Evolutionary conservation across 2,329 filamentous ascomycete species (phyloP).

Genomic region (Trichoderma citrinoviride): DNA sequence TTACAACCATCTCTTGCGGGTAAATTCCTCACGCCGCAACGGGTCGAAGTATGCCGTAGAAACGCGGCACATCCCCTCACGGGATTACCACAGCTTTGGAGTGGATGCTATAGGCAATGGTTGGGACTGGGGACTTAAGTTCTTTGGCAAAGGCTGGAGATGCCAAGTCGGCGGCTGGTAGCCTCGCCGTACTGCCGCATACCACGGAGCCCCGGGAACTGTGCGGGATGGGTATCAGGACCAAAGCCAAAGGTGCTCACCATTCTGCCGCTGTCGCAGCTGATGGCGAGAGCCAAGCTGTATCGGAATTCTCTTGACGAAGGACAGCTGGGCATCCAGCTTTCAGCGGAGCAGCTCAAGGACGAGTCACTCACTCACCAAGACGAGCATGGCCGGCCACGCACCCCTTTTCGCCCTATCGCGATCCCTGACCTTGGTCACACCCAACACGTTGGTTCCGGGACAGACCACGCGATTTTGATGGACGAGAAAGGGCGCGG

Average conservation of each 20-base stretch:
- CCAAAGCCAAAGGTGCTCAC: conserved; percentile 49
- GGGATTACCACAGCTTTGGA: conserved; percentile 69
- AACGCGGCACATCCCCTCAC: conserved; percentile 49
- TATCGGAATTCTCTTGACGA: conserved; percentile 47
- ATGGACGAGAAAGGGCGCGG: background rate
- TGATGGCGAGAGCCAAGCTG: conserved; percentile 44
- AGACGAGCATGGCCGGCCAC: background rate
- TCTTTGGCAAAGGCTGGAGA: conserved; percentile 64
- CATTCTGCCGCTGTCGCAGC: conserved; percentile 44
- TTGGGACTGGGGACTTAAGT: conserved; percentile 69
- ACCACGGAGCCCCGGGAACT: conserved; percentile 45
- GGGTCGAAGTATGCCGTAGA: conserved; percentile 26
- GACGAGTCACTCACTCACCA: background rate
- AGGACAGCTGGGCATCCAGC: conserved; percentile 30
- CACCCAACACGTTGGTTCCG: background rate
- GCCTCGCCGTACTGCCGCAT: background rate
- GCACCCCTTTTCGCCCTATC: background rate
- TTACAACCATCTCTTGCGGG: conserved; percentile 20
- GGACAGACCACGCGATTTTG: background rate
- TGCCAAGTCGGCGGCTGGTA: background rate
- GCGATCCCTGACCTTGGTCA: background rate
- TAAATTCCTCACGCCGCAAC: conserved; percentile 47
- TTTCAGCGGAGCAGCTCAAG: background rate
- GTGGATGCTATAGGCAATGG: conserved; percentile 61
- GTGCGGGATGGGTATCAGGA: conserved; percentile 50